Evolutionary conservation across 2,329 filamentous ascomycete species (phyloP).

Genomic region (Cordyceps cateniannulata): DNA sequence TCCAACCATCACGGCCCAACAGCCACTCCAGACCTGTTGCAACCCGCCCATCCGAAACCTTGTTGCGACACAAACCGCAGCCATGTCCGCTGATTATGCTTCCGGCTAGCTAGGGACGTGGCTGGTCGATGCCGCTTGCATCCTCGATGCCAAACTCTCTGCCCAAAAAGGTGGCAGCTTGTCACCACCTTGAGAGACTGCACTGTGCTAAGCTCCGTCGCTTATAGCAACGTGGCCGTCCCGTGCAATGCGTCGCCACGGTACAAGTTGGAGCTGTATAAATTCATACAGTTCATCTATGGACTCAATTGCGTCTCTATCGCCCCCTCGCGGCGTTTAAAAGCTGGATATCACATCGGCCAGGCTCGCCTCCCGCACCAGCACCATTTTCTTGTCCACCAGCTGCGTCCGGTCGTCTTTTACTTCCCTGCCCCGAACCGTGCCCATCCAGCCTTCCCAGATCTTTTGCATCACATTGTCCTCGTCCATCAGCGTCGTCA

Average conservation of each 20-base stretch:
- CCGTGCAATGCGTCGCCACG: too few relatives aligned
- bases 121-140: neutral
- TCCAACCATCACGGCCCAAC: neutral
- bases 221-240: neutral
- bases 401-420: slow-evolving; percentile 30
- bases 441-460: slow-evolving; percentile 40
- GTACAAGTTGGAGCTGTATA: neutral
- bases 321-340: neutral
- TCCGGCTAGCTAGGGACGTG: neutral
- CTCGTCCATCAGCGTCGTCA: slow-evolving; percentile 18
- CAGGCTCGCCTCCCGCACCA: slow-evolving; percentile 38
- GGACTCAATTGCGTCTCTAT: neutral
- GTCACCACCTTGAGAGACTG: neutral
- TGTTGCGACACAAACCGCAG: neutral
- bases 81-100: neutral
- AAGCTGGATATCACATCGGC: slow-evolving; percentile 25
- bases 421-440: slow-evolving; percentile 23
- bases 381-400: slow-evolving; percentile 36
- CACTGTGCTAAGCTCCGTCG: neutral
- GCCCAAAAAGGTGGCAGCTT: neutral
- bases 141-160: neutral
- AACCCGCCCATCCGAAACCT: slow-evolving; percentile 3
- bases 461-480: slow-evolving; percentile 40
- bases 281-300: neutral
- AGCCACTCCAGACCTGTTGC: neutral